Evolutionary conservation across 768 basidiomycete species (phyloP), one percentile per base, ranked within the genome.

Genomic region (Mycena capillaripes): DNA sequence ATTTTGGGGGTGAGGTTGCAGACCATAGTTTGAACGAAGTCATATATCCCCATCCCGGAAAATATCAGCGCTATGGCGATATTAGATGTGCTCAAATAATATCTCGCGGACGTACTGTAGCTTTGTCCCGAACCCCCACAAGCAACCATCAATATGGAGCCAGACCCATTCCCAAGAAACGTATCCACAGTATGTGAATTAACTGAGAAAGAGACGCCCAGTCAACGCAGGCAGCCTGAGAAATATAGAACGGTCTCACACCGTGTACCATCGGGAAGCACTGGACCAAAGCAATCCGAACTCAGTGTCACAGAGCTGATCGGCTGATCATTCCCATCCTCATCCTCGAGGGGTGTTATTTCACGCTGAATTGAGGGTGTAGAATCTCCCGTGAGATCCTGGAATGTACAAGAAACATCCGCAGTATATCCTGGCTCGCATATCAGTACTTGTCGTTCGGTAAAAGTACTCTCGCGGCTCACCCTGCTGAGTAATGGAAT

Each of bases 401-500:
- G 50, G 50, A 52, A 52, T 52, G 25, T 27, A 25, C 50, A 52
- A 52, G 50, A 52, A 52, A 52, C 50, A 12, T 52, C 50, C 25
- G 50, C 50, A 29, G 50, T 52, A 29, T 52, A 52, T 52, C 50
- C 50, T 52, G 50, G 50, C 9, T 52, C 14, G 25, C 27, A 52
- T 52, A 52, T 52, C 50, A 52, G 25, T 52, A 52, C 50, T 52
- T 52, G 21, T 27, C 50, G 50, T 52, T 29, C 5, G 21, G 14
- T 14, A 52, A 52, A 42, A 52, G 27, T 52, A 52, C 27, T 25
- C 50, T 29, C 50, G 17, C 50, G 27, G 50, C 50, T 52, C 50
- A 52, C 50, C 50, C 50, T 52, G 50, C 27, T 52, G 50, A 52
- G 25, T 52, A 29, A 52, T 52, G 50, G 50, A 52, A 52, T 52